Percentiles rank a stretch among this genome's conserved stretches.
phyloP scores from a whole-genome alignment of 78 protist species.

The Polysphondylium violaceum region DNA sequence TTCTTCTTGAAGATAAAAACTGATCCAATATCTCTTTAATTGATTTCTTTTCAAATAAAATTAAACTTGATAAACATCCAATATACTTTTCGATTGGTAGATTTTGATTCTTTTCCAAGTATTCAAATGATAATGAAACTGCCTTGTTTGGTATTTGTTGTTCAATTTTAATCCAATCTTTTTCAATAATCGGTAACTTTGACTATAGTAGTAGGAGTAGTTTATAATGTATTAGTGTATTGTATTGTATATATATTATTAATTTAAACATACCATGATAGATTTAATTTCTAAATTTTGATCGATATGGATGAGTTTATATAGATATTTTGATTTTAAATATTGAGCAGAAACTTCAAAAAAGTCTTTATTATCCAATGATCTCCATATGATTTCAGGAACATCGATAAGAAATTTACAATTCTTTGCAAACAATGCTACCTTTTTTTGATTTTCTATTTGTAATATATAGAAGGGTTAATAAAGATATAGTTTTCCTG shows the following conservation, averaged over 20 bases:
- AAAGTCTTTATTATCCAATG: constrained; percentile 54
- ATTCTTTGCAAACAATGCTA: constrained; percentile 20
- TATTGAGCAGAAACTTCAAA: constrained; percentile 50
- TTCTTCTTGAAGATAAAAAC: constrained; percentile 23
- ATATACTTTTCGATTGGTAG: constrained; percentile 60
- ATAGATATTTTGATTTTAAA: constrained; percentile 44
- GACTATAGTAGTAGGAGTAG: background rate
- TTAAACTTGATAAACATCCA: constrained; percentile 44
- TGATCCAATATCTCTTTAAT: constrained; percentile 13
- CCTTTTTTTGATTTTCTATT: constrained; percentile 20
- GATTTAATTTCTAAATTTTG: constrained; percentile 24
- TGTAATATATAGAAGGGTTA: background rate
- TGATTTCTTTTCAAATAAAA: constrained; percentile 52
- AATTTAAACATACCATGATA: background rate
- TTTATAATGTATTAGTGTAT: background rate
- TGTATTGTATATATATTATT: background rate
- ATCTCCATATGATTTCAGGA: constrained; percentile 65
- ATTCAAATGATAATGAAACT: constrained; percentile 16
- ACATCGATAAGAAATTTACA: constrained; percentile 57
- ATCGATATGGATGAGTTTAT: background rate
- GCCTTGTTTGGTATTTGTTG: constrained; percentile 63
- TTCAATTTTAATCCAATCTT: constrained; percentile 42
- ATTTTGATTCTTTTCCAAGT: too few relatives aligned
- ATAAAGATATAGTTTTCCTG: background rate
- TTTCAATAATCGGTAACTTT: constrained; percentile 29